phyloP scores from a whole-genome alignment of 345 rosid genomes.

The Populus davidiana region DNA sequence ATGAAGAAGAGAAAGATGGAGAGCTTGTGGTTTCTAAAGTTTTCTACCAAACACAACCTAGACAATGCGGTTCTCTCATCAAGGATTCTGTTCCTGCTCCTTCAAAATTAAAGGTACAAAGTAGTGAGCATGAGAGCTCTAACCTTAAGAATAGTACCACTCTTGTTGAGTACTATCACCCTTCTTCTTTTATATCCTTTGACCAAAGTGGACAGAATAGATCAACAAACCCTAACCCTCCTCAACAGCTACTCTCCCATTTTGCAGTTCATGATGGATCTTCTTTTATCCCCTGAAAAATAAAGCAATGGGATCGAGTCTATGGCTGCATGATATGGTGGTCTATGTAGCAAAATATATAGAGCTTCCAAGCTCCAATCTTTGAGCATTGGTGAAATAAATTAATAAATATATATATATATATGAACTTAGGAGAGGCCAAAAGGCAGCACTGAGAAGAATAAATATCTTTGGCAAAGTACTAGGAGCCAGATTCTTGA shows the following conservation, averaged over 20 bases:
- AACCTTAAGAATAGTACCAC: conserved; percentile 28
- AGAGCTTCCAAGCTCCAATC: neutral
- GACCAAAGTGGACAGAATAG: conserved; percentile 57
- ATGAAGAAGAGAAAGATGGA: conserved; percentile 92
- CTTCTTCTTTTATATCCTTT: conserved; percentile 65
- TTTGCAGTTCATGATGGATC: conserved; percentile 63
- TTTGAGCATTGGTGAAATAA: conserved; percentile 1
- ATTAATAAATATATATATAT: neutral
- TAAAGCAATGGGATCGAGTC: neutral
- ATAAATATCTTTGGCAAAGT: conserved; percentile 12
- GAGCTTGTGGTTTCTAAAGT: conserved; percentile 94
- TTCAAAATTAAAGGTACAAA: conserved; percentile 36
- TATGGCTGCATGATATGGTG: neutral
- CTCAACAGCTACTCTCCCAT: conserved; percentile 50
- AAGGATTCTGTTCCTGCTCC: conserved; percentile 35
- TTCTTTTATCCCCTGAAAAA: conserved; percentile 52
- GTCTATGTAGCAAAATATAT: no score
- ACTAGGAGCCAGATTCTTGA: conserved; percentile 11
- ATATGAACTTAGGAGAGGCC: neutral
- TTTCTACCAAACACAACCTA: conserved; percentile 96
- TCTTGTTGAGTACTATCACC: conserved; percentile 48
- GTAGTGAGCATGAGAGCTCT: conserved; percentile 27
- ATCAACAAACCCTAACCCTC: conserved; percentile 22
- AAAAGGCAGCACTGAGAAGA: conserved; percentile 11
- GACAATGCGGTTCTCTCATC: conserved; percentile 60